Evolutionary conservation across 306 rosid species (phyloP).

Genomic region (Fagus sylvatica): DNA sequence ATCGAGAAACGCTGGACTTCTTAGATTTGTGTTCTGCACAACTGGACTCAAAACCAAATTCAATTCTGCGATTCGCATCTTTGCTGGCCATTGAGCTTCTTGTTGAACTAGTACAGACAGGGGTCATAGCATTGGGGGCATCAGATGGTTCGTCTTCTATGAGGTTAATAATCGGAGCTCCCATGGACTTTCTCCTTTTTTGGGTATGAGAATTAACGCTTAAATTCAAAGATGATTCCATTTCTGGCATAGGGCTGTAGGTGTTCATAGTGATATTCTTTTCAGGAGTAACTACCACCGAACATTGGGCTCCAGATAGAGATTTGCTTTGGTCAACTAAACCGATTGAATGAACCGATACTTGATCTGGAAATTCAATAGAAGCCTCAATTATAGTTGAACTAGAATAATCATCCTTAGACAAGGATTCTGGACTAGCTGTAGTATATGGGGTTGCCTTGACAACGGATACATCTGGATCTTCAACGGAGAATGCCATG

Average conservation of each 20-base stretch:
- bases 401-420: constrained; percentile 46
- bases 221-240: constrained; percentile 56
- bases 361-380: constrained; percentile 43
- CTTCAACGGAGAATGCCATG: constrained; percentile 38
- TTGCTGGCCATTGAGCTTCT: constrained; percentile 29
- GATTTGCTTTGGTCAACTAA: constrained; percentile 29
- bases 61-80: constrained; percentile 46
- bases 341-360: constrained; percentile 27
- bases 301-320: constrained; percentile 41
- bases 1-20: constrained; percentile 33
- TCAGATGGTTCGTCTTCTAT: constrained; percentile 41
- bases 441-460: constrained; percentile 53
- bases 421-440: constrained; percentile 48
- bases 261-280: constrained; percentile 40
- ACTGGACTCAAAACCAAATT: constrained; percentile 32
- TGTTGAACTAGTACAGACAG: constrained; percentile 25
- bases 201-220: constrained; percentile 83
- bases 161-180: constrained; percentile 40
- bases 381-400: constrained; percentile 54
- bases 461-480: constrained; percentile 50
- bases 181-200: constrained; percentile 64
- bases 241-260: constrained; percentile 43
- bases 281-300: constrained; percentile 55
- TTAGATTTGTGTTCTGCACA: constrained; percentile 21
- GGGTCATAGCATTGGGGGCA: constrained; percentile 41